These are phyloP conservation scores for Rauvolfia tetraphylla DNA, from an alignment of 257 asterid species.

Conservation along the genomic window DNA sequence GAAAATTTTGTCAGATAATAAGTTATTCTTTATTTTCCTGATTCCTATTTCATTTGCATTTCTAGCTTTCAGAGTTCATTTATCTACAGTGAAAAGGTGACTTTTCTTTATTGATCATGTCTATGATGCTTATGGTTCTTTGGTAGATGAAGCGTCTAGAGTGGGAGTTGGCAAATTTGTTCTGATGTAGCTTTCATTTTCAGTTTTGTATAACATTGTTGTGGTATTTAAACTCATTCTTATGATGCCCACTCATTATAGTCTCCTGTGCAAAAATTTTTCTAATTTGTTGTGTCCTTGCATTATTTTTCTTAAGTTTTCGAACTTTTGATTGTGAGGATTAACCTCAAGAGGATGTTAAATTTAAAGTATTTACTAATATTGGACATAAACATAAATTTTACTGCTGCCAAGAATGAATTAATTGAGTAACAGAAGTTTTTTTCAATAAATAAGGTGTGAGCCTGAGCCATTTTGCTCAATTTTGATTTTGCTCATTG, in stretches of 20 bases:
- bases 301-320: background rate
- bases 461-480: background rate
- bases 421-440: too few relatives aligned
- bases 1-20: background rate
- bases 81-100: background rate
- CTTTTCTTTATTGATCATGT: background rate
- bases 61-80: background rate
- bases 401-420: background rate
- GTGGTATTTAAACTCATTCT: background rate
- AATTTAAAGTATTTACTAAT: background rate
- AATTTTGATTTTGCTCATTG: background rate
- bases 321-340: conserved; percentile 1
- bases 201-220: background rate
- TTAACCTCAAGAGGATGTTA: background rate
- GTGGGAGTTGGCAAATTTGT: background rate
- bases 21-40: background rate
- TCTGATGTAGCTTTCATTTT: background rate
- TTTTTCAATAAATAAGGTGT: background rate
- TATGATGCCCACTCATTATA: background rate
- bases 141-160: background rate
- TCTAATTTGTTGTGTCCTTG: background rate
- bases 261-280: background rate
- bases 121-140: background rate
- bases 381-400: background rate
- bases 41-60: conserved; percentile 3